Conservation (phyloP, 2,329 filamentous ascomycete species). For the Penicillium sp. region DNA sequence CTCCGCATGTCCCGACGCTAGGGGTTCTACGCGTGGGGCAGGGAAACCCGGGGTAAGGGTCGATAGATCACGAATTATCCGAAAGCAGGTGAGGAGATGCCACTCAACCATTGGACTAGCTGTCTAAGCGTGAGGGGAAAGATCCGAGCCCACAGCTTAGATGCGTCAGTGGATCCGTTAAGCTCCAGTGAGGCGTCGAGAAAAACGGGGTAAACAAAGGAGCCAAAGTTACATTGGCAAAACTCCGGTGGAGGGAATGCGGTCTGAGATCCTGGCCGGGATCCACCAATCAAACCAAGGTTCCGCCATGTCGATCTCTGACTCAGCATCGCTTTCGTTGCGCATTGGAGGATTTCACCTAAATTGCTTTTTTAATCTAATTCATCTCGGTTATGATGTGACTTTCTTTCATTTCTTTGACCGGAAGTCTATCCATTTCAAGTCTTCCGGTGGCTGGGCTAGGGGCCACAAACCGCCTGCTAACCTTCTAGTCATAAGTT, state of each 20-base stretch:
- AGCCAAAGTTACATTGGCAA: conserved; percentile 16
- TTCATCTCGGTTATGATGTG: background rate
- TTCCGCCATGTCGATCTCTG: background rate
- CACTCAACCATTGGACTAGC: conserved; percentile 10
- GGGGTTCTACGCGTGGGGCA: conserved; percentile 14
- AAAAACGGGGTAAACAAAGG: conserved; percentile 11
- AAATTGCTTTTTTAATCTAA: background rate
- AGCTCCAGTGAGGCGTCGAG: background rate
- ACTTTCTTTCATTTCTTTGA: background rate
- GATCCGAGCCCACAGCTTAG: conserved; percentile 14
- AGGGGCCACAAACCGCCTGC: background rate
- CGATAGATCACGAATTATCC: conserved; percentile 21
- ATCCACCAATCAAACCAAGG: background rate
- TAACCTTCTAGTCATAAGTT: background rate
- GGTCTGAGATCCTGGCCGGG: background rate
- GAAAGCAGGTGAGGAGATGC: conserved; percentile 17
- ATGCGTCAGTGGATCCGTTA: background rate
- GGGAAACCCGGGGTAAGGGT: conserved; percentile 23
- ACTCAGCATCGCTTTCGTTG: background rate
- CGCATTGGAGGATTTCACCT: background rate
- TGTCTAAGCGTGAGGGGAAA: conserved; percentile 11
- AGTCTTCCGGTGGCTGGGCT: background rate
- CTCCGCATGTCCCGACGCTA: conserved; percentile 27
- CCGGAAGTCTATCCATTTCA: conserved; percentile 5
- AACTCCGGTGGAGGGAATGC: conserved; percentile 30